phyloP scores from a whole-genome alignment of 108 stramenopile genomes.

The Nitzschia putrida region DNA sequence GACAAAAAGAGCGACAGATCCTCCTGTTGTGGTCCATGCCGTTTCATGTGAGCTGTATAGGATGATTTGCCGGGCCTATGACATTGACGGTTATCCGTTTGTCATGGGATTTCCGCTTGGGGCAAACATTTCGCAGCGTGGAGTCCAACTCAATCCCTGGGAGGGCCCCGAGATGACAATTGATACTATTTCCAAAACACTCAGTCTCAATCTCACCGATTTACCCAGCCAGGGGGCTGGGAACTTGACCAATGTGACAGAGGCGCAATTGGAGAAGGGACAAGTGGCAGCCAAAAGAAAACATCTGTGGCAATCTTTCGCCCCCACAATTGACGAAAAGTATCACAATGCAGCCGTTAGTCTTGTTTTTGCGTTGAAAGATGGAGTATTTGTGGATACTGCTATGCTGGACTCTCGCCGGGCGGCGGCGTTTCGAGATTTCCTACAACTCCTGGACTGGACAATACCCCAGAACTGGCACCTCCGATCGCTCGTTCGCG shows the following conservation, averaged over 20 bases:
- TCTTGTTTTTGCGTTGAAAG: conserved; percentile 71
- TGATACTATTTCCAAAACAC: neutral
- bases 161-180: conserved; percentile 31
- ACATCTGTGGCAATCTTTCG: neutral
- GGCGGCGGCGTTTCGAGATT: neutral
- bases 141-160: conserved; percentile 33
- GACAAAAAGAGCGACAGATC: conserved; percentile 37
- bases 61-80: conserved; percentile 56
- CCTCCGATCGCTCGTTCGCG: conserved; percentile 14
- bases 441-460: neutral
- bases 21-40: conserved; percentile 63
- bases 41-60: conserved; percentile 70
- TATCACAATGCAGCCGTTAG: conserved; percentile 70
- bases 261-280: neutral
- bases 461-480: neutral
- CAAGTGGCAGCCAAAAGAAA: conserved; percentile 16
- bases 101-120: conserved; percentile 50
- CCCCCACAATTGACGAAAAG: conserved; percentile 31
- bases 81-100: conserved; percentile 51
- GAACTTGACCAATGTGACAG: neutral
- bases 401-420: neutral
- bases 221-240: neutral
- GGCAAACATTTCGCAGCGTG: conserved; percentile 25
- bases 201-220: neutral
- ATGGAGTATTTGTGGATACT: conserved; percentile 23